phyloP scores from a whole-genome alignment of 176 grass and related monocot species.

The Avena eriantha region DNA sequence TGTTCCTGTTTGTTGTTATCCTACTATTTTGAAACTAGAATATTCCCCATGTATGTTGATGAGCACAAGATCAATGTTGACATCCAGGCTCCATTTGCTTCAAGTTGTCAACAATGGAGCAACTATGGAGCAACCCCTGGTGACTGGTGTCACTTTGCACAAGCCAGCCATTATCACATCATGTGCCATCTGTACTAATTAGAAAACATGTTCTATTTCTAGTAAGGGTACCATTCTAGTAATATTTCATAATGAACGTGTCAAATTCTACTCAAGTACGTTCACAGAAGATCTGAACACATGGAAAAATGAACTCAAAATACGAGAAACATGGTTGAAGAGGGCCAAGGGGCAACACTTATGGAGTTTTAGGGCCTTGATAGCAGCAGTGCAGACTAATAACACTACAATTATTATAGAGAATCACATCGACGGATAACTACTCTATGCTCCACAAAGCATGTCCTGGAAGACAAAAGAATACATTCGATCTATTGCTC shows the following conservation, averaged over 20 bases:
- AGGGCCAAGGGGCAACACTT: too few species aligned
- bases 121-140: not conserved
- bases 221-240: not conserved
- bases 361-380: not conserved
- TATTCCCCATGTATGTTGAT: not conserved
- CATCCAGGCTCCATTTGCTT: not conserved
- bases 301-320: constrained; percentile 6
- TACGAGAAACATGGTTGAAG: not conserved
- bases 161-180: not conserved
- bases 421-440: not conserved
- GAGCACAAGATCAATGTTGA: not conserved
- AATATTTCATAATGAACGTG: not conserved
- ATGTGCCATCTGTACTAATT: not conserved
- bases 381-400: not conserved
- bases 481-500: not conserved
- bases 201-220: not conserved
- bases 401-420: not conserved
- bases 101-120: not conserved
- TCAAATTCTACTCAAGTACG: not conserved
- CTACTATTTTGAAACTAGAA: not conserved
- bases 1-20: not conserved
- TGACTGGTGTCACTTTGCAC: not conserved
- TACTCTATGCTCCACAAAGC: not conserved
- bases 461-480: not conserved
- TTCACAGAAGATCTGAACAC: not conserved